phyloP scores from a whole-genome alignment of 2,329 filamentous ascomycete species.

The Colletotrichum phormii region DNA sequence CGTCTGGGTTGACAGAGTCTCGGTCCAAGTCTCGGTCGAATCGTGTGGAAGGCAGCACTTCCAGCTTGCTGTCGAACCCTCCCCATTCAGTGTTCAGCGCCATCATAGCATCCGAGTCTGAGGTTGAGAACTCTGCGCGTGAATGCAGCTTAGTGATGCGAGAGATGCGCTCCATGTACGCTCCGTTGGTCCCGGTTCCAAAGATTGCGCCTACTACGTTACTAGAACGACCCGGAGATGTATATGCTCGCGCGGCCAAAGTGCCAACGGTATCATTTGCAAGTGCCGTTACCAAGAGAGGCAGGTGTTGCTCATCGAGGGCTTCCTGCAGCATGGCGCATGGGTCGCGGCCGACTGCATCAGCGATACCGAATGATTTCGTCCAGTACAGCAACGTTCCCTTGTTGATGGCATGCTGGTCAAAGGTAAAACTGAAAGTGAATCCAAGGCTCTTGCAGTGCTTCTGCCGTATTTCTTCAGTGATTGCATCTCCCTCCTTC shows the following conservation, averaged over 20 bases:
- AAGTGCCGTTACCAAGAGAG: constrained; percentile 78
- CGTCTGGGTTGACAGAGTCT: constrained; percentile 77
- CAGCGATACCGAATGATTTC: constrained; percentile 83
- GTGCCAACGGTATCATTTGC: constrained; percentile 87
- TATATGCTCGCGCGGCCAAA: constrained; percentile 82
- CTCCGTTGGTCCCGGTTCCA: constrained; percentile 80
- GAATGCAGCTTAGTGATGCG: constrained; percentile 68
- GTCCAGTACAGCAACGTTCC: constrained; percentile 83
- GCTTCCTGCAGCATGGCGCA: constrained; percentile 78
- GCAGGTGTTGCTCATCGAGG: constrained; percentile 75
- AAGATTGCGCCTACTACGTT: constrained; percentile 84
- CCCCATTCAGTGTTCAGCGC: constrained; percentile 88
- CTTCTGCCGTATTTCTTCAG: constrained; percentile 5
- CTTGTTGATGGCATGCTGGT: constrained; percentile 75
- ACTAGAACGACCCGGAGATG: constrained; percentile 75
- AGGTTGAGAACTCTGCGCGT: neutral
- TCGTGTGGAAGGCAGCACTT: constrained; percentile 75
- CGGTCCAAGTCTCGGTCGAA: constrained; percentile 76
- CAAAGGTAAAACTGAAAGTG: constrained; percentile 77
- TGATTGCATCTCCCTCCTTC: neutral
- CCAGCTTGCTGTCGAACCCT: constrained; percentile 79
- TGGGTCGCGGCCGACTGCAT: constrained; percentile 80
- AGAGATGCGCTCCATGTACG: constrained; percentile 79
- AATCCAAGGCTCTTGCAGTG: constrained; percentile 42
- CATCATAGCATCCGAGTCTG: constrained; percentile 64